Evolutionary conservation across 1,284 basidiomycete species (phyloP).

Genomic region (Moesziomyces antarcticus): DNA sequence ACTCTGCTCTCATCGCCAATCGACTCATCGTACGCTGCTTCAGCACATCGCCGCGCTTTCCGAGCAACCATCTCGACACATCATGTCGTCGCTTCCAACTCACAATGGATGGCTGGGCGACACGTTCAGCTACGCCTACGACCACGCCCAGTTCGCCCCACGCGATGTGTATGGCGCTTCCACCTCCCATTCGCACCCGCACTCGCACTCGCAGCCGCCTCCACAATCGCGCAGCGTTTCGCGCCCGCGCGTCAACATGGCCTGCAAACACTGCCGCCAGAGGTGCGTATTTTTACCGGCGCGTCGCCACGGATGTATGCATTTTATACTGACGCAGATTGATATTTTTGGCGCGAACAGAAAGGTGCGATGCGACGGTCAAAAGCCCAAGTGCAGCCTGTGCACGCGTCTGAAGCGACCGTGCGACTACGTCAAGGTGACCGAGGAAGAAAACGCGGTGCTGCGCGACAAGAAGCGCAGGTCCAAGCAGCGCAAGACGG

Average conservation of each 20-base stretch:
- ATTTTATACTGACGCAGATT: constrained; percentile 2
- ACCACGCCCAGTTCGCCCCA: background rate
- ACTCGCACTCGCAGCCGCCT: constrained; percentile 1
- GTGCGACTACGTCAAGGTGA: constrained; percentile 29
- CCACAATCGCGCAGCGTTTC: constrained; percentile 9
- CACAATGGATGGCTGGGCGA: constrained; percentile 5
- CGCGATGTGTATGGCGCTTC: constrained; percentile 5
- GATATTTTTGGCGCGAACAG: constrained; percentile 2
- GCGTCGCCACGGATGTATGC: constrained; percentile 12
- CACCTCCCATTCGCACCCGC: background rate
- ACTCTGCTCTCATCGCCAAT: background rate
- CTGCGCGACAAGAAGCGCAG: constrained; percentile 26
- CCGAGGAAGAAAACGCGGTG: constrained; percentile 18
- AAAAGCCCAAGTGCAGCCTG: constrained; percentile 19
- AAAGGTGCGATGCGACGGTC: constrained; percentile 27
- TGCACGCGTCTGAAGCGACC: constrained; percentile 12
- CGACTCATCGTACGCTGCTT: background rate
- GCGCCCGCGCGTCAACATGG: constrained; percentile 24
- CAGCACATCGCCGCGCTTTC: background rate
- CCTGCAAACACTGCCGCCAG: constrained; percentile 32
- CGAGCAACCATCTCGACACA: background rate
- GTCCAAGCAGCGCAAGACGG: constrained; percentile 14
- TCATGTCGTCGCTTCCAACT: constrained; percentile 8
- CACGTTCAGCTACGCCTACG: constrained; percentile 12
- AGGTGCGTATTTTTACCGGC: constrained; percentile 11